Percentiles rank a stretch among this genome's conserved stretches.
phyloP scores from a whole-genome alignment of 768 basidiomycete genomes.

The Stropharia rugosoannulata region DNA sequence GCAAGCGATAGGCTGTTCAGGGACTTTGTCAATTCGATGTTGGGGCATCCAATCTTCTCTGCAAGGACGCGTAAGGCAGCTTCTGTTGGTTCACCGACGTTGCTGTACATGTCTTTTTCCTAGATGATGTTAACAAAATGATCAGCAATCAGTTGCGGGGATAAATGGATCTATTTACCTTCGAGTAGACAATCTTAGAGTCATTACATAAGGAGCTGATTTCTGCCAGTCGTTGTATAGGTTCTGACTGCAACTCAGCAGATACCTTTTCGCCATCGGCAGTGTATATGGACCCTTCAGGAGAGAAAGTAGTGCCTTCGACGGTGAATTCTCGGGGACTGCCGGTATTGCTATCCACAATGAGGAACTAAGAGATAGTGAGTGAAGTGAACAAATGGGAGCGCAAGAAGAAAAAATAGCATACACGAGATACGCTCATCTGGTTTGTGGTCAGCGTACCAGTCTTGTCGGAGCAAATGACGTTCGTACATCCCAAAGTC shows the following conservation, averaged over 20 bases:
- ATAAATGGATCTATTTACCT: conserved; percentile 34
- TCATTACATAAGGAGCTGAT: conserved; percentile 96
- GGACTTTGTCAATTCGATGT: conserved; percentile 55
- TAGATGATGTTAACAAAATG: conserved; percentile 24
- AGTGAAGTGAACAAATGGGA: not conserved
- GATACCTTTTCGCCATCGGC: conserved; percentile 59
- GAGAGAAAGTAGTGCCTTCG: conserved; percentile 92
- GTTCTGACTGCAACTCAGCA: conserved; percentile 61
- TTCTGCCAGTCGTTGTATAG: conserved; percentile 84
- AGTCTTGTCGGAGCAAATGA: conserved; percentile 99
- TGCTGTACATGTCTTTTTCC: conserved; percentile 79
- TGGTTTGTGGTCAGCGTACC: conserved; percentile 96
- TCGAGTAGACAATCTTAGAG: conserved; percentile 82
- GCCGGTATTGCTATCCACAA: conserved; percentile 56
- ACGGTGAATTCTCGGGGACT: conserved; percentile 70
- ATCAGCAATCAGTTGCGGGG: not conserved
- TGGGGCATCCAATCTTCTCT: conserved; percentile 87
- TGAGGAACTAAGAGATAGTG: conserved; percentile 58
- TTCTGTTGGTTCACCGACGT: conserved; percentile 96
- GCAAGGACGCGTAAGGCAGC: conserved; percentile 93
- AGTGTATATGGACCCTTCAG: conserved; percentile 70
- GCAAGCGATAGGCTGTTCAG: conserved; percentile 55
- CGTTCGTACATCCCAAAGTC: conserved; percentile 96
- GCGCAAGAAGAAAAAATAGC: conserved; percentile 9
- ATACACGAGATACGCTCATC: conserved; percentile 88